These are phyloP conservation scores for Verticillium isaacii DNA, from an alignment of 2,329 filamentous ascomycete species.

Conservation along the genomic window DNA sequence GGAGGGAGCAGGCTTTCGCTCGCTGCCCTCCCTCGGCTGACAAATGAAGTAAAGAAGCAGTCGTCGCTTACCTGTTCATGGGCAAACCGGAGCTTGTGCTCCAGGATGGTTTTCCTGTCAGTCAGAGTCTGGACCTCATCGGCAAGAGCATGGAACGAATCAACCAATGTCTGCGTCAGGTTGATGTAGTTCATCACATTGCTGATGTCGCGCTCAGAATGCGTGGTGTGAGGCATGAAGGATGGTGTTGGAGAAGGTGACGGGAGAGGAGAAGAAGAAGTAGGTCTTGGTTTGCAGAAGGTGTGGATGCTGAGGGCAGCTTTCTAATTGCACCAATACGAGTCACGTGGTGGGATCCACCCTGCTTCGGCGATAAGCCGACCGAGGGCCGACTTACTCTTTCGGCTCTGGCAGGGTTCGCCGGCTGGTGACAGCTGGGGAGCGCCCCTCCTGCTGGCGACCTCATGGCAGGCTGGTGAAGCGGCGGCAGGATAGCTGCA, in stretches of 20 bases:
- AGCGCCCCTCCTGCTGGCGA: background rate
- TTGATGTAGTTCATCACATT: conserved; percentile 36
- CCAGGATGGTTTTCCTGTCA: conserved; percentile 60
- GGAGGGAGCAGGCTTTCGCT: background rate
- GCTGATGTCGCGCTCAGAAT: conserved; percentile 9
- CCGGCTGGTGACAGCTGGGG: background rate
- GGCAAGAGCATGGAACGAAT: conserved; percentile 61
- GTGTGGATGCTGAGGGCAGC: background rate
- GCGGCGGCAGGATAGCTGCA: no score
- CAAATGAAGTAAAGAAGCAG: background rate
- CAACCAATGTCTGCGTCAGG: conserved; percentile 53
- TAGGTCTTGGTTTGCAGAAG: background rate
- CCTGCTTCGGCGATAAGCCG: background rate
- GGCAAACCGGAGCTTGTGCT: conserved; percentile 63
- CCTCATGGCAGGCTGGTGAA: background rate
- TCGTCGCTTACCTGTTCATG: conserved; percentile 55
- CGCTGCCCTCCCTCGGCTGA: background rate
- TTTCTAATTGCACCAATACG: background rate
- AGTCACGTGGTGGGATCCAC: background rate
- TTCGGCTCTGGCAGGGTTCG: background rate
- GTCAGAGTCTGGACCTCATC: conserved; percentile 60
- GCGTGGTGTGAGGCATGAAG: conserved; percentile 9
- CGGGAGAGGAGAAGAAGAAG: background rate
- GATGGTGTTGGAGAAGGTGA: conserved; percentile 2
- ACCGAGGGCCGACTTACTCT: background rate